Evolutionary conservation across 495 filamentous ascomycete genomes (phyloP).

Genomic region (Cairneyella variabilis): DNA sequence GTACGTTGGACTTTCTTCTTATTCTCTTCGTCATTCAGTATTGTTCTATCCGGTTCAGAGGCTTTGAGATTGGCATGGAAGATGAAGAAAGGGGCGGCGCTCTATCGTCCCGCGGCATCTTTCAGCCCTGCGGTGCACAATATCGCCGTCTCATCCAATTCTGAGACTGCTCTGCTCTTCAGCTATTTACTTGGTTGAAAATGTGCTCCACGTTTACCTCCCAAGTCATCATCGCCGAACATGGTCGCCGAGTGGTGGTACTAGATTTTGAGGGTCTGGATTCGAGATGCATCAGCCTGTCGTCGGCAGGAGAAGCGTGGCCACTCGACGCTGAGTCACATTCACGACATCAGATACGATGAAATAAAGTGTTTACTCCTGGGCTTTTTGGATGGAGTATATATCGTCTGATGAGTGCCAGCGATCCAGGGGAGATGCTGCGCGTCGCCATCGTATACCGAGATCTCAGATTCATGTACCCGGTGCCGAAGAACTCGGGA

Average conservation of each 20-base stretch:
- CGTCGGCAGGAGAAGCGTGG: not conserved
- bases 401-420: slow-evolving; percentile 17
- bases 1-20: too few relatives aligned
- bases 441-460: not conserved
- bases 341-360: slow-evolving; percentile 1
- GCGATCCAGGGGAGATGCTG: not conserved
- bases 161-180: too few relatives aligned
- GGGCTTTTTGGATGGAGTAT: not conserved
- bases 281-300: slow-evolving; percentile 14
- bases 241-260: too few relatives aligned
- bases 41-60: too few relatives aligned
- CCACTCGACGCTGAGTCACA: slow-evolving; percentile 18
- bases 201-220: too few relatives aligned
- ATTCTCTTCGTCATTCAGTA: too few relatives aligned
- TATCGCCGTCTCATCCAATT: not conserved
- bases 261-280: too few relatives aligned
- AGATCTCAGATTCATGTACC: slow-evolving; percentile 18
- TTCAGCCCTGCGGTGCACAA: not conserved
- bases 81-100: too few relatives aligned
- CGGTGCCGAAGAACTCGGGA: slow-evolving; percentile 19
- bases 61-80: too few relatives aligned
- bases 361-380: slow-evolving; percentile 6
- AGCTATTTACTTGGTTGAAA: too few relatives aligned
- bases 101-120: too few relatives aligned
- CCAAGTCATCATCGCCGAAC: too few relatives aligned